A percentile compares a stretch with the other conserved stretches of the same genome.
These are phyloP conservation scores for Calonectria fujianensis DNA, from an alignment of 2,329 filamentous ascomycete species.

Conservation along the genomic window DNA sequence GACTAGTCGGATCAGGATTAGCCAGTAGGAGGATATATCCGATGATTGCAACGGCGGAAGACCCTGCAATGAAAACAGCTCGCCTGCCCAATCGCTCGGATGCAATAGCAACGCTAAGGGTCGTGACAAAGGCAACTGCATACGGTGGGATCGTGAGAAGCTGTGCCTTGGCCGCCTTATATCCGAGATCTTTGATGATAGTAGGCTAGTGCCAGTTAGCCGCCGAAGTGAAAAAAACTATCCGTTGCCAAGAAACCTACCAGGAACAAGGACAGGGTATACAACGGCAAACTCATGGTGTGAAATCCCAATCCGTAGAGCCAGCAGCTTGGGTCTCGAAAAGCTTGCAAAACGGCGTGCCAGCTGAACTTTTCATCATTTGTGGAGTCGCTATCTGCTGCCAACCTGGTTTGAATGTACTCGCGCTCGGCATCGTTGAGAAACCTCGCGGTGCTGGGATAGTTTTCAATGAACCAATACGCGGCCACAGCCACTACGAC, in stretches of 20 bases:
- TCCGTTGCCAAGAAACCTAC: conserved; percentile 54
- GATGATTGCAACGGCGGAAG: conserved; percentile 73
- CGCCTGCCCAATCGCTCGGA: conserved; percentile 76
- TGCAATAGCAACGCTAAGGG: conserved; percentile 74
- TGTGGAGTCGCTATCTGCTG: conserved; percentile 81
- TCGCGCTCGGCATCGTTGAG: conserved; percentile 72
- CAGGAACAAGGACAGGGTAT: conserved; percentile 74
- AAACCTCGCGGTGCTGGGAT: conserved; percentile 76
- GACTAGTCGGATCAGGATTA: conserved; percentile 65
- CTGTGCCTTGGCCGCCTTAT: conserved; percentile 71
- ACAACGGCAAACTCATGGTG: conserved; percentile 80
- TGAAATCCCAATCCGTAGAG: conserved; percentile 83
- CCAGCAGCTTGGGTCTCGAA: conserved; percentile 82
- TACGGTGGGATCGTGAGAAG: conserved; percentile 79
- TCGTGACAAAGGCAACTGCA: conserved; percentile 76
- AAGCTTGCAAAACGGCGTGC: conserved; percentile 77
- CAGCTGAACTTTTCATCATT: conserved; percentile 81
- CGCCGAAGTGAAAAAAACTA: accelerated
- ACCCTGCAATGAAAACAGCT: conserved; percentile 78
- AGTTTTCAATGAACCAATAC: conserved; percentile 80
- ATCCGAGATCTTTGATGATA: conserved; percentile 73
- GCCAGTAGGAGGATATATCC: conserved; percentile 78
- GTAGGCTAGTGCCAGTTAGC: conserved; percentile 62
- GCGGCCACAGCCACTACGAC: conserved; percentile 69
- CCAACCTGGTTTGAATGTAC: conserved; percentile 77